A percentile compares a stretch with the other conserved stretches of the same genome.
Conservation (phyloP, 2,329 filamentous ascomycete genomes). For the Scytalidium sp. region DNA sequence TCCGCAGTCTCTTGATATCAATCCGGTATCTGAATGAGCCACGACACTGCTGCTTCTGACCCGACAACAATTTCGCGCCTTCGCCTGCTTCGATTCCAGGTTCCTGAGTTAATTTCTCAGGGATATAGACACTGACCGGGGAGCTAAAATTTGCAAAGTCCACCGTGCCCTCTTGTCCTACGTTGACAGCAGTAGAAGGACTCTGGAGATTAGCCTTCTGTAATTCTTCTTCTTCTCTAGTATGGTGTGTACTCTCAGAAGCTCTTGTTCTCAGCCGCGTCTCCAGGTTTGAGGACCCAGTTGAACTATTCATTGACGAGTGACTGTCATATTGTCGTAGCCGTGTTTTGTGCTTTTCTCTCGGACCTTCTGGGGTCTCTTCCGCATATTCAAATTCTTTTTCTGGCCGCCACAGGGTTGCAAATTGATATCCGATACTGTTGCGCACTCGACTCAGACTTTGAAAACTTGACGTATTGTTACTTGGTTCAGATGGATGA, state of each 20-base stretch:
- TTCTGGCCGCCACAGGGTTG: background rate
- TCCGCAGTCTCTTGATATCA: conserved; percentile 24
- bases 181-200: background rate
- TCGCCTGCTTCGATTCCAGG: background rate
- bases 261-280: background rate
- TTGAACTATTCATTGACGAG: background rate
- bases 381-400: background rate
- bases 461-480: background rate
- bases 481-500: background rate
- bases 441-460: background rate
- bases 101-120: background rate
- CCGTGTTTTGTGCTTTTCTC: background rate
- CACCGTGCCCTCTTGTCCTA: background rate
- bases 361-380: background rate
- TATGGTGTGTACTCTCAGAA: background rate
- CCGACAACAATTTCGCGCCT: background rate
- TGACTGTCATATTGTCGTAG: background rate
- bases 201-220: background rate
- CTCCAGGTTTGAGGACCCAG: background rate
- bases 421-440: background rate
- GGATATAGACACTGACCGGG: background rate
- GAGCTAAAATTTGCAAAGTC: background rate
- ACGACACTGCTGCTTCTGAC: background rate
- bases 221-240: background rate
- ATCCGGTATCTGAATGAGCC: background rate